phyloP scores from a whole-genome alignment of 208 protist species.

The Perkinsela sp. region DNA sequence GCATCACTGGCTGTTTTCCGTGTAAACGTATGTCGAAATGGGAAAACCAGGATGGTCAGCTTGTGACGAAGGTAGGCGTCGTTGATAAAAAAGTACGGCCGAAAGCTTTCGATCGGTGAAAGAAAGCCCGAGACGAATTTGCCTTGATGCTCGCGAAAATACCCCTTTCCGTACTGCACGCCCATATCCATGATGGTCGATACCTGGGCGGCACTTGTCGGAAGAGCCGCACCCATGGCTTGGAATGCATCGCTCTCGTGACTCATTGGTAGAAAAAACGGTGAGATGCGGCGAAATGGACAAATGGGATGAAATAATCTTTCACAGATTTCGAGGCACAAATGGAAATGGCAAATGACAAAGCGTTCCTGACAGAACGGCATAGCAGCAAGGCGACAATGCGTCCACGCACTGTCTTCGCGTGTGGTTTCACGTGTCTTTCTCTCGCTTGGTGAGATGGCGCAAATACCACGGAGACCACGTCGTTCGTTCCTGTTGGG shows the following conservation, averaged over 20 bases:
- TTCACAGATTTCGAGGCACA: too few species aligned
- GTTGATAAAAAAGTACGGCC: constrained; percentile 1
- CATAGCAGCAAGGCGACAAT: too few species aligned
- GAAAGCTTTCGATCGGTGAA: background rate
- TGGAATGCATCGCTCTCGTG: too few species aligned
- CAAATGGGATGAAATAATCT: too few species aligned
- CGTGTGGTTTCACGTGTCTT: background rate
- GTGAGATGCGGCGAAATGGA: too few species aligned
- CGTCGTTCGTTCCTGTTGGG: constrained; percentile 1
- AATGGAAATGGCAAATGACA: too few species aligned
- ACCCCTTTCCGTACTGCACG: background rate
- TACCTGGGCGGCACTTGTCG: background rate
- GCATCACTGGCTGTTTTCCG: background rate
- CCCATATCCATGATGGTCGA: background rate
- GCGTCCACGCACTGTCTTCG: too few species aligned
- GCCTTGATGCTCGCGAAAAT: background rate
- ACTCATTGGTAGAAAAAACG: too few species aligned
- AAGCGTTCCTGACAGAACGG: too few species aligned
- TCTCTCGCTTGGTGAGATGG: background rate
- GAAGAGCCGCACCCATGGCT: too few species aligned
- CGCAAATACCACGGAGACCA: constrained; percentile 1
- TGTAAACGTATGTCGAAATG: background rate
- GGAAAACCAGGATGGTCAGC: background rate
- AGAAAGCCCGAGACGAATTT: background rate
- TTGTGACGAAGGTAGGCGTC: background rate